Evolutionary conservation across 192 early-diverging fungal species (phyloP).

Genomic region (Thoreauomyces humboldtii): DNA sequence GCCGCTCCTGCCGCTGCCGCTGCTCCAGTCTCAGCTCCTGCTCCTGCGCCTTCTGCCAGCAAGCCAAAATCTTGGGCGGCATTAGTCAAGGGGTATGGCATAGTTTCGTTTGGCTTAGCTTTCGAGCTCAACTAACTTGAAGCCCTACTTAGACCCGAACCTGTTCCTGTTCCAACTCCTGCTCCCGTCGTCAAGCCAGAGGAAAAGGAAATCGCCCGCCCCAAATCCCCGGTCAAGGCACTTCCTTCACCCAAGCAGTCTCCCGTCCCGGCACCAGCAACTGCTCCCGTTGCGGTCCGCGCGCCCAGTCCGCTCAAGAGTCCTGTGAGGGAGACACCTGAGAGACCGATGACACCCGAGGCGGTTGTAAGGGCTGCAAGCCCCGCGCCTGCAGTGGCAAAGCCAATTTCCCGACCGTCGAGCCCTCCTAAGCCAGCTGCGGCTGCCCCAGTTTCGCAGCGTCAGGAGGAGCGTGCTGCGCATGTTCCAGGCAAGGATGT

Average conservation of each 20-base stretch:
- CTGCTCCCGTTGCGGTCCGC: too few species aligned
- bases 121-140: not conserved
- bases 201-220: slow-evolving; percentile 9
- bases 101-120: too few species aligned
- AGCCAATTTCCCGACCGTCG: slow-evolving; percentile 8
- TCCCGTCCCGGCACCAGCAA: too few species aligned
- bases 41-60: slow-evolving; percentile 19
- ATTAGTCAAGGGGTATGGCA: slow-evolving; percentile 58
- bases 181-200: slow-evolving; percentile 28
- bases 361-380: too few species aligned
- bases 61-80: slow-evolving; percentile 56
- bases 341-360: too few species aligned
- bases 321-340: not conserved
- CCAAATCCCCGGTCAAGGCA: slow-evolving; percentile 33
- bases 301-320: slow-evolving; percentile 32
- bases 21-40: too few species aligned
- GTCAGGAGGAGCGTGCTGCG: not conserved
- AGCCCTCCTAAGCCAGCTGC: slow-evolving; percentile 25
- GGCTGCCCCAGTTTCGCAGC: not conserved
- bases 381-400: too few species aligned
- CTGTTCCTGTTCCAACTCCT: slow-evolving; percentile 24
- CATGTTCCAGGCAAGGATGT: slow-evolving; percentile 2
- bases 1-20: too few species aligned
- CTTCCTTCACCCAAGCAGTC: too few species aligned
- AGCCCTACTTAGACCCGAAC: not conserved